These are phyloP conservation scores for Phytophthora sansomeana DNA, from an alignment of 352 stramenopile genomes.

Conservation along the genomic window DNA sequence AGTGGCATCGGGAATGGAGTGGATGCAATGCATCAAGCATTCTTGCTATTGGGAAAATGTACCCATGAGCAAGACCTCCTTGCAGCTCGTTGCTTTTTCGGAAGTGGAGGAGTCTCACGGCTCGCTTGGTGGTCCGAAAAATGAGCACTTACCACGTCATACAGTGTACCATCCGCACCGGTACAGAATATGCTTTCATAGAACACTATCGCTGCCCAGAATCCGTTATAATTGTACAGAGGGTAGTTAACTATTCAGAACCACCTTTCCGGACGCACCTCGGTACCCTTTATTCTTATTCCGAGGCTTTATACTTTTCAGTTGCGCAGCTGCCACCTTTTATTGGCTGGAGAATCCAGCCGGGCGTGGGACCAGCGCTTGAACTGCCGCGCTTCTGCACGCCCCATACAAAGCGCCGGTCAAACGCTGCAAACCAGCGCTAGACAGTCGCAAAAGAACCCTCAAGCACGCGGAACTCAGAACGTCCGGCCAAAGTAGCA, in stretches of 20 bases:
- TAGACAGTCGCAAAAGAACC: constrained; percentile 42
- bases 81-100: too few species aligned
- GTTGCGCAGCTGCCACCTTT: constrained; percentile 1
- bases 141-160: not conserved
- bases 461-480: constrained; percentile 15
- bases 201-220: too few species aligned
- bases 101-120: not conserved
- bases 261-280: too few species aligned
- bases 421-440: too few species aligned
- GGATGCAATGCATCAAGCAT: too few species aligned
- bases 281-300: too few species aligned
- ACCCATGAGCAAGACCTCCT: too few species aligned
- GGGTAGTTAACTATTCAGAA: too few species aligned
- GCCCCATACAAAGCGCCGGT: constrained; percentile 24
- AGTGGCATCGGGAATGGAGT: not conserved
- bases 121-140: not conserved
- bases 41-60: too few species aligned
- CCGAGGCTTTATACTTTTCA: not conserved
- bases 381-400: too few species aligned
- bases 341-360: constrained; percentile 23
- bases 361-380: constrained; percentile 6
- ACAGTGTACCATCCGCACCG: not conserved
- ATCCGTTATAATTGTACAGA: too few species aligned
- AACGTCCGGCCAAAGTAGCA: constrained; percentile 14
- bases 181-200: not conserved